Evolutionary conservation across 768 basidiomycete species (phyloP).

Genomic region (Naganishia kalamii): DNA sequence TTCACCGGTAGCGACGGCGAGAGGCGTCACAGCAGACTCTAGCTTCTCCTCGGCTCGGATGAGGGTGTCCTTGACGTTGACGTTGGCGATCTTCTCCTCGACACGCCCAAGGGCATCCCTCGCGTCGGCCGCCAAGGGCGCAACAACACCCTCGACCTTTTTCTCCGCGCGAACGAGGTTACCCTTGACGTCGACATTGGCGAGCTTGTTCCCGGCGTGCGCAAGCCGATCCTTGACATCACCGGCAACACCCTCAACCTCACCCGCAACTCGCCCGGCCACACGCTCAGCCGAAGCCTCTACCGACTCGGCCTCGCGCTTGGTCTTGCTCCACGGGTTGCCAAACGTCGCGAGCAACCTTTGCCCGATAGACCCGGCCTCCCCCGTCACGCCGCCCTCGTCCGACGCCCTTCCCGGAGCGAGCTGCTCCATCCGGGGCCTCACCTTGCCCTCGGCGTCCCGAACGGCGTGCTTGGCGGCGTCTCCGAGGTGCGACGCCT

Average conservation of each 20-base stretch:
- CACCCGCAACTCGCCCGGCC: no score
- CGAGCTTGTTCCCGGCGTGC: no score
- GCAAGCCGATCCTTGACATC: no score
- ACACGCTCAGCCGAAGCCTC: neutral
- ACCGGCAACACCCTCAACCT: no score
- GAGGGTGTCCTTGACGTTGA: neutral
- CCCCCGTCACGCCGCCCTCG: no score
- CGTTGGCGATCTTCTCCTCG: neutral
- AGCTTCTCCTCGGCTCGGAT: neutral
- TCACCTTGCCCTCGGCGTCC: no score
- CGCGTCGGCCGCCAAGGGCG: neutral
- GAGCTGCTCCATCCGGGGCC: no score
- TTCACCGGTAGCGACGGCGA: neutral
- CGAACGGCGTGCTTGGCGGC: no score
- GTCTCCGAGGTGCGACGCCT: no score
- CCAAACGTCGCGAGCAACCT: neutral
- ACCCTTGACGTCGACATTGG: neutral
- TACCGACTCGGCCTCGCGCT: neutral
- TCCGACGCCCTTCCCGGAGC: no score
- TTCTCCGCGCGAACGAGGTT: neutral
- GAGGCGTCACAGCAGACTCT: no score
- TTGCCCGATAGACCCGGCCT: no score
- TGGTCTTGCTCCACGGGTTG: neutral
- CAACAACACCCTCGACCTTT: neutral
- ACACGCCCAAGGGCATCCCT: conserved; percentile 8